phyloP scores from a whole-genome alignment of 1,139 yeast genomes.

The Sugiyamaella neomexicana region DNA sequence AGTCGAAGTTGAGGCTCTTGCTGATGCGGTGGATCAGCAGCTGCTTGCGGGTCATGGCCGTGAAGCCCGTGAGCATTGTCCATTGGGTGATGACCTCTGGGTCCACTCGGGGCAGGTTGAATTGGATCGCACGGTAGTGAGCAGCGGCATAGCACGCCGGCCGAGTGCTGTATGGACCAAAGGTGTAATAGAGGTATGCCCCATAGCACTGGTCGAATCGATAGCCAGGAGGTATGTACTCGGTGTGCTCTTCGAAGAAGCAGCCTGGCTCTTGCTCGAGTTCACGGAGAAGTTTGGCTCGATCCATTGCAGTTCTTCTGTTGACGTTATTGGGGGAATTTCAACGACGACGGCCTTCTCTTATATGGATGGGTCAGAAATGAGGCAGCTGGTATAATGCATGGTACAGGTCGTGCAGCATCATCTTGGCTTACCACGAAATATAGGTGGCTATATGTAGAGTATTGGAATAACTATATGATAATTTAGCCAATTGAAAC shows the following conservation, averaged over 20 bases:
- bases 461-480: neutral
- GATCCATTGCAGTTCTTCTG: neutral
- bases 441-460: neutral
- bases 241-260: conserved; percentile 4
- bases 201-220: conserved; percentile 10
- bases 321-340: neutral
- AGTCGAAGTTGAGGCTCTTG: conserved; percentile 1
- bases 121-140: conserved; percentile 8
- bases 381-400: neutral
- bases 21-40: neutral
- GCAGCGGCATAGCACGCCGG: neutral
- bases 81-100: conserved; percentile 3
- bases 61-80: conserved; percentile 1
- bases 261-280: conserved; percentile 2
- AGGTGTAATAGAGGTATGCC: neutral
- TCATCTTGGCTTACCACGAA: neutral
- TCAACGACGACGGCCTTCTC: neutral
- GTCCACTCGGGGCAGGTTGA: neutral
- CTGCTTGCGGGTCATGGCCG: neutral
- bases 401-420: neutral
- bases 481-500: neutral
- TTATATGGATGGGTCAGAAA: neutral
- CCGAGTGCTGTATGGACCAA: neutral
- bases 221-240: conserved; percentile 6
- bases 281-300: neutral